Evolutionary conservation across 1,139 yeast genomes (phyloP), one percentile per base, ranked within the genome.

Genomic region (Saccharomyces uvarum): DNA sequence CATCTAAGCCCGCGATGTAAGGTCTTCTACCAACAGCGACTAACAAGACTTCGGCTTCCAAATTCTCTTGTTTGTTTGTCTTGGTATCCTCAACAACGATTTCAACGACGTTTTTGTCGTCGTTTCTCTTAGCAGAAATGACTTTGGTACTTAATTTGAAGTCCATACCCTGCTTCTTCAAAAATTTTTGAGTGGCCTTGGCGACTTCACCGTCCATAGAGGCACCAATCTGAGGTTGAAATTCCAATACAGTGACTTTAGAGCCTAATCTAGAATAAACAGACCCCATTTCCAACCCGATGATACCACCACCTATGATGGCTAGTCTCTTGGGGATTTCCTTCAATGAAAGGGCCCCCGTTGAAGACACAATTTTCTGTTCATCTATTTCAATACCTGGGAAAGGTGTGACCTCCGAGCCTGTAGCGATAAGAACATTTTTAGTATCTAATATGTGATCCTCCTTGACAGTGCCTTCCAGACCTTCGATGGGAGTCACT

Each of bases 21-120:
- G 99, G 99, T 77, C 98, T 90, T 81, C 99, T 90, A 71, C 99
- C 99, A 67, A 95, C 89, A 60, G 99, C 98, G 58, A 95, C 99
- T 67, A 93, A 80, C 68, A 93, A 79, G 48, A 91, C 96, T 71
- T 95, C 99, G 55, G 97, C 87, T 63, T 90, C 95, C 54, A 95
- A 67, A 47, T 81, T 73, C 73, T 86, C 93, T 67, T 82, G 79
- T 77, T 86, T 82, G 68, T 97, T 97, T 54, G 82, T 75, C 79
- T 93, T 93, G 69, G 83, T 91, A 68, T 88, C 84, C 79, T 93
- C 99, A 61, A 86, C 88, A 72, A 86, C 95, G 67, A 91, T 81
- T 69, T 86, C 82, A 63, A 95, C 99, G 48, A 75, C 73, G 44
- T 38, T 38, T 6, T 38, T 38, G 31, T 90, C 97, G 62, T 97